Conservation (phyloP, 2,329 filamentous ascomycete species). For the Clonostachys chloroleuca region DNA sequence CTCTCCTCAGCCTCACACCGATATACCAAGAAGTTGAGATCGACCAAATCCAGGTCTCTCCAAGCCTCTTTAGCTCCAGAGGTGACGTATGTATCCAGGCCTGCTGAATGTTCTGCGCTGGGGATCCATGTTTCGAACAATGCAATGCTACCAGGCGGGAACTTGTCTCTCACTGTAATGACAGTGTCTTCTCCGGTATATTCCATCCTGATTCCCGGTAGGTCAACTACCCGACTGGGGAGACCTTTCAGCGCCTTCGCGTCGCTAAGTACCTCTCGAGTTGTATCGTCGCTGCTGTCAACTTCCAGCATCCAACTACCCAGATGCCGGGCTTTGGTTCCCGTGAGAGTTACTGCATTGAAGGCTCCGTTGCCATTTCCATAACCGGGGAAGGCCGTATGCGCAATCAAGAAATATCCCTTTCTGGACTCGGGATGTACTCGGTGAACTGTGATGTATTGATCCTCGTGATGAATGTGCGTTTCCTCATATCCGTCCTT, state of each 20-base stretch:
- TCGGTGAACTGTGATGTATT: slow-evolving; percentile 94
- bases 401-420: slow-evolving; percentile 92
- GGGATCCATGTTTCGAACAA: slow-evolving; percentile 97
- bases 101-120: slow-evolving; percentile 74
- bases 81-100: slow-evolving; percentile 82
- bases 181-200: slow-evolving; percentile 68
- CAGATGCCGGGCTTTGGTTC: slow-evolving; percentile 80
- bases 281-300: slow-evolving; percentile 69
- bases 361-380: slow-evolving; percentile 80
- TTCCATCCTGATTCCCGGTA: slow-evolving; percentile 71
- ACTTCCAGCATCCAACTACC: slow-evolving; percentile 93
- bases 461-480: slow-evolving; percentile 92
- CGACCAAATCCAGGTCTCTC: slow-evolving; percentile 66
- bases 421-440: slow-evolving; percentile 90
- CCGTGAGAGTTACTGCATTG: slow-evolving; percentile 72
- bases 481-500: slow-evolving; percentile 92
- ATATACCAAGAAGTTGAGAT: slow-evolving; percentile 90
- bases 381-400: slow-evolving; percentile 91
- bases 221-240: slow-evolving; percentile 73
- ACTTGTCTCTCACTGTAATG: slow-evolving; percentile 76
- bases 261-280: slow-evolving; percentile 61
- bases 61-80: slow-evolving; percentile 78
- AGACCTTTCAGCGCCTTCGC: slow-evolving; percentile 71
- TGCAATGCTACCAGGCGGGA: slow-evolving; percentile 91
- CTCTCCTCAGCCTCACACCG: slow-evolving; percentile 84